Percentiles rank a stretch among this genome's conserved stretches.
These are phyloP conservation scores for Leucosporidium yakuticum DNA, from an alignment of 768 basidiomycete species.

Conservation along the genomic window DNA sequence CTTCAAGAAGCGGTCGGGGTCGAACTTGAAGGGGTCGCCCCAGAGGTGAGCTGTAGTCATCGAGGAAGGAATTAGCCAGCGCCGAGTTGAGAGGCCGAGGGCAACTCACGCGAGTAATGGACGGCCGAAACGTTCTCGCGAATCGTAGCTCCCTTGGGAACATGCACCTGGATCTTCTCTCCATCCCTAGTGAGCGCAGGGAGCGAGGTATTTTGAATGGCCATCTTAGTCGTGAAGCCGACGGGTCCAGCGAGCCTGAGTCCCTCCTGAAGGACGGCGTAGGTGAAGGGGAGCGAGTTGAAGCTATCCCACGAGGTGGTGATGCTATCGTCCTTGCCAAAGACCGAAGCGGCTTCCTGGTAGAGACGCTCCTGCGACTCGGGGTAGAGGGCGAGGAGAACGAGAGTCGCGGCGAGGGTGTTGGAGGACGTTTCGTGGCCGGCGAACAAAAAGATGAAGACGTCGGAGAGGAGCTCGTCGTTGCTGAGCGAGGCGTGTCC, in stretches of 20 bases:
- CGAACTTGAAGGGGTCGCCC: neutral
- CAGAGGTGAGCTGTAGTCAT: neutral
- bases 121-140: slow-evolving; percentile 8
- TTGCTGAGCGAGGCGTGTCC: slow-evolving; percentile 10
- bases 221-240: neutral
- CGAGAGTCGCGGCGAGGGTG: slow-evolving; percentile 35
- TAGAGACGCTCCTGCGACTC: slow-evolving; percentile 34
- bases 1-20: slow-evolving; percentile 9
- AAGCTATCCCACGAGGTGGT: neutral
- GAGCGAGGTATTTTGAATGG: neutral
- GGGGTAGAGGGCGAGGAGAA: slow-evolving; percentile 38
- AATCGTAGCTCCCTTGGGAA: neutral
- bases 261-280: slow-evolving; percentile 12
- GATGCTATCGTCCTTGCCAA: neutral
- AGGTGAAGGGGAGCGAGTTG: slow-evolving; percentile 11
- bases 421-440: slow-evolving; percentile 41
- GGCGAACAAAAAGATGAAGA: slow-evolving; percentile 39
- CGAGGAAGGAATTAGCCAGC: neutral
- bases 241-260: slow-evolving; percentile 13
- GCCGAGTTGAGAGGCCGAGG: neutral
- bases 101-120: slow-evolving; percentile 5
- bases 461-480: slow-evolving; percentile 22
- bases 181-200: neutral
- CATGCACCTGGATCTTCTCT: neutral
- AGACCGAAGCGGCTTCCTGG: slow-evolving; percentile 16